These are phyloP conservation scores for Wickerhamomyces rabaulensis DNA, from an alignment of 805 yeast species.

Conservation along the genomic window DNA sequence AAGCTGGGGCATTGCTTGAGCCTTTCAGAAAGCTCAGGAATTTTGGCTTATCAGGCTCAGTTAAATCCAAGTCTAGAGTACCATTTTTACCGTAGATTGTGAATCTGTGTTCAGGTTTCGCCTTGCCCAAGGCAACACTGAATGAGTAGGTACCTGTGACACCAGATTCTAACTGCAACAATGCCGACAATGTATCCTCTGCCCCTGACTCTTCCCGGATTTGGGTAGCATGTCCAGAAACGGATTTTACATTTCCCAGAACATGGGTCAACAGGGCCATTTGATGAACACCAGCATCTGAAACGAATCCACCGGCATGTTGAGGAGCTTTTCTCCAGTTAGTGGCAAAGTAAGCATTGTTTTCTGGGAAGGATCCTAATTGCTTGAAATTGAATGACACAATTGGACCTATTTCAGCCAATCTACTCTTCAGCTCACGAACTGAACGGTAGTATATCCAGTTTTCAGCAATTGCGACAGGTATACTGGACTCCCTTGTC, in stretches of 20 bases:
- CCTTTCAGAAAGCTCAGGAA: slow-evolving; percentile 22
- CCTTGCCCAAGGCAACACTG: slow-evolving; percentile 79
- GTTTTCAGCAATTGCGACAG: slow-evolving; percentile 73
- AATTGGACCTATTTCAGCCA: slow-evolving; percentile 63
- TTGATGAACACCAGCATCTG: slow-evolving; percentile 94
- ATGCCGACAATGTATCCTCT: slow-evolving; percentile 69
- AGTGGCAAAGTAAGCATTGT: slow-evolving; percentile 58
- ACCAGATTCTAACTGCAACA: slow-evolving; percentile 53
- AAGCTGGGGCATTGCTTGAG: slow-evolving; percentile 12
- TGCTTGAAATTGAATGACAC: slow-evolving; percentile 60
- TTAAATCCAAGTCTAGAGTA: slow-evolving; percentile 55
- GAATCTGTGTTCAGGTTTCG: slow-evolving; percentile 56
- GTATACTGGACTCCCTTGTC: slow-evolving; percentile 50
- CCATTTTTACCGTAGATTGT: slow-evolving; percentile 75
- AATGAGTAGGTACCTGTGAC: slow-evolving; percentile 80
- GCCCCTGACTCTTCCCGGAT: slow-evolving; percentile 68
- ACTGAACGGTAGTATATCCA: slow-evolving; percentile 67
- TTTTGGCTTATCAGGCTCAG: slow-evolving; percentile 31
- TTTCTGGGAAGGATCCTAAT: slow-evolving; percentile 59
- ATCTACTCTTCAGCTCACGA: slow-evolving; percentile 42
- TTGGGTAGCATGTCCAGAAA: slow-evolving; percentile 70
- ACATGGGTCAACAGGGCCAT: slow-evolving; percentile 76
- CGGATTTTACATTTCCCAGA: slow-evolving; percentile 61
- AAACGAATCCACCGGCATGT: slow-evolving; percentile 82
- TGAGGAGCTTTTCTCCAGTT: slow-evolving; percentile 82